Evolutionary conservation across 2,329 filamentous ascomycete genomes (phyloP), one percentile per base, ranked within the genome.

Genomic region (Cytospora paraplurivora): DNA sequence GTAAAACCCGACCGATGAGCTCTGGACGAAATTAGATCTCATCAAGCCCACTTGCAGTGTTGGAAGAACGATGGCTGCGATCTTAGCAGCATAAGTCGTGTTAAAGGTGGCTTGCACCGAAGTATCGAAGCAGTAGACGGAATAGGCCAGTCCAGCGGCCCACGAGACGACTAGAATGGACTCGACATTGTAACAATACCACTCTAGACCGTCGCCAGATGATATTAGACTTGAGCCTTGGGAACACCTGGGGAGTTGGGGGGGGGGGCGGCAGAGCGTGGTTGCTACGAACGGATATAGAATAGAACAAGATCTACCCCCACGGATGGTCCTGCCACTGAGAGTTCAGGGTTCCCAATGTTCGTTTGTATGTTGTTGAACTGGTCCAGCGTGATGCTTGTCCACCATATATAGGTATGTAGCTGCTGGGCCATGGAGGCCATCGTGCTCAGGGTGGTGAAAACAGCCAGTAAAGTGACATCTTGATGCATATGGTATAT

Each of bases 141-240:
- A 71, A 55, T 72, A 71, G 17, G 76, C 76, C 19, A 81, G 72
- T 35, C 75, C 21, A 49, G 65, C 71, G 57, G 70, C 80, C 79
- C 81, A 83, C 61, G 78, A 81, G 7, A 82, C 70, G 7, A 79
- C 73, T 38, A 81, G 72, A 35, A 81, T 70, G 10, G 78, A 72
- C 69, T 82, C 78, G n/a, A 79, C 78, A 70, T 81, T 82, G 68
- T 83, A 83, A 35, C 74, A 76, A 64, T 82, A 82, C 56, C 78
- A 82, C 68, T 82, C 81, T 83, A 56, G 1, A 6, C 17, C 44
- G 65, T 32, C 62, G 65, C 71, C 51, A 70, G 67, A 52, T 12
- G 37, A 13, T 1, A 4, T 13, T 27, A 27, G 27, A 27, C 27
- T 27, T 27, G 27, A n/a, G n/a, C n/a, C n/a, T n/a, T n/a, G n/a